Evolutionary conservation across 768 basidiomycete species (phyloP).

Genomic region (Kwoniella europaea): DNA sequence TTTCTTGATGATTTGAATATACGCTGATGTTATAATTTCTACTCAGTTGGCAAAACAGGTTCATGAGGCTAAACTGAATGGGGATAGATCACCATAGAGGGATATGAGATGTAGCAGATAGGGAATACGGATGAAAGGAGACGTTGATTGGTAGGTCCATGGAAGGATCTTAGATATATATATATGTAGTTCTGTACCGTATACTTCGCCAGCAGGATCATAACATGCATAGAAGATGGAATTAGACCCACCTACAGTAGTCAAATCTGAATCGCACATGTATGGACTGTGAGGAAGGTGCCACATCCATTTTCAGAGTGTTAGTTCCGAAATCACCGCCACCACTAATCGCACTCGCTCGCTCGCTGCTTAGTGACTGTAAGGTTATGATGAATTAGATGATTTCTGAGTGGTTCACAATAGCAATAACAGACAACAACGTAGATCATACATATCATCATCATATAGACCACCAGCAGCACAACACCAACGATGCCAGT

Average conservation of each 20-base stretch:
- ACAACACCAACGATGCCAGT: constrained; percentile 39
- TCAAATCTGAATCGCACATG: too few species aligned
- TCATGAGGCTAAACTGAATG: neutral
- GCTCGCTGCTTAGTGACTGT: neutral
- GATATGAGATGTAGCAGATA: too few species aligned
- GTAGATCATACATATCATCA: neutral
- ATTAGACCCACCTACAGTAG: too few species aligned
- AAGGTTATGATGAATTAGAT: neutral
- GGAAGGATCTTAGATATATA: neutral
- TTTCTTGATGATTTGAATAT: neutral
- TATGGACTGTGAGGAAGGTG: neutral
- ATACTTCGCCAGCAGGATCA: neutral
- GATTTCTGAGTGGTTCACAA: neutral
- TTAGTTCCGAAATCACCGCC: constrained; percentile 3
- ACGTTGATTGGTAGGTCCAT: too few species aligned
- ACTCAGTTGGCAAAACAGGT: neutral
- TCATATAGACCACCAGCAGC: neutral
- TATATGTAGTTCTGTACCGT: neutral
- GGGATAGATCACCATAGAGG: neutral
- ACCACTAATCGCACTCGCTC: neutral
- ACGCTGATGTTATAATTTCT: neutral
- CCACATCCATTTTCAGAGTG: neutral
- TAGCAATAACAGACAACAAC: neutral
- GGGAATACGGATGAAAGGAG: neutral
- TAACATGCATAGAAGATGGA: too few species aligned